A percentile compares a stretch with the other conserved stretches of the same genome.
Evolutionary conservation across 495 filamentous ascomycete species (phyloP).

Genomic region (Aspergillus olivimuriae): DNA sequence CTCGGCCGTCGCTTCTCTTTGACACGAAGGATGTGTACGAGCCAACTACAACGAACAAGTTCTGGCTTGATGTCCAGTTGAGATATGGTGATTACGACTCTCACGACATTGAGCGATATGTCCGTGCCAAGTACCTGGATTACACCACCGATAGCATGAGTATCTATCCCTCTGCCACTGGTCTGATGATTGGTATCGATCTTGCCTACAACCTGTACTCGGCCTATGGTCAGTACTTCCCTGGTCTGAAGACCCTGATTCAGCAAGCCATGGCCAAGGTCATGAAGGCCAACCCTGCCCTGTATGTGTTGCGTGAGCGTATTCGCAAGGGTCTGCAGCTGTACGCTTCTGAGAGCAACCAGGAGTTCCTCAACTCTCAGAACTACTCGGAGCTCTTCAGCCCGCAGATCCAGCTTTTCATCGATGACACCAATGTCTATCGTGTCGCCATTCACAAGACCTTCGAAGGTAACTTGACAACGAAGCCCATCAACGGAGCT

Average conservation of each 20-base stretch:
- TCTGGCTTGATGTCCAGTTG: constrained; percentile 98
- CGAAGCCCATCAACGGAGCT: constrained; percentile 98
- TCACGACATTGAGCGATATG: constrained; percentile 97
- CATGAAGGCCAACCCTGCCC: constrained; percentile 97
- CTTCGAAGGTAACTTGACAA: constrained; percentile 98
- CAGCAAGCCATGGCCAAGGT: constrained; percentile 99
- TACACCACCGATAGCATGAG: constrained; percentile 99
- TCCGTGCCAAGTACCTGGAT: constrained; percentile 96
- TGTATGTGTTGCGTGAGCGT: constrained; percentile 95
- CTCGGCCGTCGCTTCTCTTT: constrained; percentile 83
- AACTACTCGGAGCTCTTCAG: constrained; percentile 99
- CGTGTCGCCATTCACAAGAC: constrained; percentile 99
- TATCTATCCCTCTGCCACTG: constrained; percentile 96
- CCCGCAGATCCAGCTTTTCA: constrained; percentile 98
- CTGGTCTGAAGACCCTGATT: constrained; percentile 89
- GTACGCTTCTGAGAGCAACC: constrained; percentile 97
- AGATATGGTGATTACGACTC: constrained; percentile 99
- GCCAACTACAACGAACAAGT: constrained; percentile 94
- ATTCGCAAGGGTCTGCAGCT: constrained; percentile 98
- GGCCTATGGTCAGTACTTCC: constrained; percentile 98
- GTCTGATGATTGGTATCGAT: constrained; percentile 97
- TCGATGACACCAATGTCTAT: constrained; percentile 99
- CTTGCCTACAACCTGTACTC: constrained; percentile 98
- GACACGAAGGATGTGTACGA: constrained; percentile 97
- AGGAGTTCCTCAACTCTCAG: constrained; percentile 98